Evolutionary conservation across 352 stramenopile species (phyloP), one percentile per base, ranked within the genome.

Genomic region (Peronosclerospora sorghi): DNA sequence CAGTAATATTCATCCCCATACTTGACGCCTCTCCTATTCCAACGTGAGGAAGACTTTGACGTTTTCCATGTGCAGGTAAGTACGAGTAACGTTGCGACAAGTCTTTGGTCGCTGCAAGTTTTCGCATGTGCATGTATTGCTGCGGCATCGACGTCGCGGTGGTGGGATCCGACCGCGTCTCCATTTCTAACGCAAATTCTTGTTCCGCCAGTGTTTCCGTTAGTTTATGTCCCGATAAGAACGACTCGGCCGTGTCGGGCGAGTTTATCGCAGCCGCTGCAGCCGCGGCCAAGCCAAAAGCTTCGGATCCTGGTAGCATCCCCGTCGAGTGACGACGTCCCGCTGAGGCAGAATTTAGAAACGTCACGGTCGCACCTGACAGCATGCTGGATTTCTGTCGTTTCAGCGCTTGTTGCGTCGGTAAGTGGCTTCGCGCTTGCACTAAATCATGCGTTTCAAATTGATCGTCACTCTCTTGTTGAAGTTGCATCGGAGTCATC

Each of bases 301-400:
- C 51, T 41, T 67, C 57, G 1, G 57, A 62, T 5, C 64, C 59
- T 17, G 67, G 63, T 0, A 78, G 41, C 23, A 68, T 65, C 21
- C 67, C 67, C 0, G 67, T 78, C 0, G 67, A 78, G 27, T 78
- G 62, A 13, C 67, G 67, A 17, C 67, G 54, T 12, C 58, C 58
- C 21, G 59, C 51, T 12, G 52, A 51, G 8, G 48, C 55, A 2
- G 62, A 68, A 15, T 55, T 64, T 8, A 73, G 21, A 19, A 68
- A 66, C 12, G 54, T 50, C 28, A 56, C 53, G 0, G 46, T 56
- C 0, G 54, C 35, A 7, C 53, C 51, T 4, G 48, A 59, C 7
- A 66, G 8, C 1, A 46, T 67, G 8, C 54, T 71, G 17, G 61
- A 71, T 19, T 71, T 71, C 19, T 71, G 61, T 13, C 61, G 13